Evolutionary conservation across 331 rosid species (phyloP).

Genomic region (Quercus phellos): DNA sequence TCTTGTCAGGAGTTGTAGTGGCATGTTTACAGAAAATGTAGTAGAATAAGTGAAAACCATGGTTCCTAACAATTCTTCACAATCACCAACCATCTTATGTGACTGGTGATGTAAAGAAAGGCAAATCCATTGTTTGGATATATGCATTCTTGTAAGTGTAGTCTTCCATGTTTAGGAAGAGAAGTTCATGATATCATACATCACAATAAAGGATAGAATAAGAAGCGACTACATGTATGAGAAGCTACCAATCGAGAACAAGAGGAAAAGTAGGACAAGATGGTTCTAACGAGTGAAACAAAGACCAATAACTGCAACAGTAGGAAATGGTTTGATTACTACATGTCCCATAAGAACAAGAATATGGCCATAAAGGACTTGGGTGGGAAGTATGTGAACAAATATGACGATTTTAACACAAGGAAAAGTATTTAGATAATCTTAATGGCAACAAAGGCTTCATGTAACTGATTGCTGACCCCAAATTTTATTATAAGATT

Average conservation of each 20-base stretch:
- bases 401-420: not conserved
- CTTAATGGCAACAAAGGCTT: not conserved
- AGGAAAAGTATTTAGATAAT: not conserved
- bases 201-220: not conserved
- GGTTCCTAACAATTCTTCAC: too few species aligned
- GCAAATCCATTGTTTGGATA: not conserved
- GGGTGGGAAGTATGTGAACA: not conserved
- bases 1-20: not conserved
- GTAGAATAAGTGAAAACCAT: too few species aligned
- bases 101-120: not conserved
- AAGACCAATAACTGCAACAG: not conserved
- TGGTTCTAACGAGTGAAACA: not conserved
- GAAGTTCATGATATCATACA: not conserved
- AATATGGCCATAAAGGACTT: not conserved
- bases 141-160: too few species aligned
- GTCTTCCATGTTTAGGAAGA: too few species aligned
- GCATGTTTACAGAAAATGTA: too few species aligned
- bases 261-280: not conserved
- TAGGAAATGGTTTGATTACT: not conserved
- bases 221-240: not conserved
- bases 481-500: too few species aligned
- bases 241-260: not conserved
- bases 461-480: not conserved
- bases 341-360: not conserved
- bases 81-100: not conserved